Evolutionary conservation across 192 early-diverging fungal species (phyloP), one percentile per base, ranked within the genome.

Genomic region (Nowakowskiella sp.): DNA sequence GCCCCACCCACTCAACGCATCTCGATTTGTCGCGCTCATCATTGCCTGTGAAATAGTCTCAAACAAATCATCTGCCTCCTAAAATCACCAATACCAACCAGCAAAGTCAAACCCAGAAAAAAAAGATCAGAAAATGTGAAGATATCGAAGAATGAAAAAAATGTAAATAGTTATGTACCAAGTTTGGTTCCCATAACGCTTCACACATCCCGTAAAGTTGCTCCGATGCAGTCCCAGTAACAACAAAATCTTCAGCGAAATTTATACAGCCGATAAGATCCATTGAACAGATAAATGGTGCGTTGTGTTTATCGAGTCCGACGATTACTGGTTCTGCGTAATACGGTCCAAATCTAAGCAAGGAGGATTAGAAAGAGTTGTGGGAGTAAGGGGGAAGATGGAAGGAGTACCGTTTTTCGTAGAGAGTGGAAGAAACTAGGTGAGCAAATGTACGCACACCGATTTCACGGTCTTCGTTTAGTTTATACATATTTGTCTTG

Each of bases 171-270:
- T 24, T 1, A 57, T 70, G 58, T 68, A 87, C 92, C 56, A 99
- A 78, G 74, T 97, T 82, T 39, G 93, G 91, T 68, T 97, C 93
- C 93, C 93, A 99, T 47, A 99, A 77, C 21, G 82, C 77, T 70
- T 99, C 96, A 61, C 91, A 93, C 83, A 91, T 93, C 58, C 96
- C 96, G 55, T 87, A 97, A 55, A 99, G 74, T 53, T 88, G 87
- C 27, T 83, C 70, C 21, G 63, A 62, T 13, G 96, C 84, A 6
- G 92, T 95, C 60, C 96, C 96, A 46, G 77, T 76, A 16, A 97
- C 96, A 29, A 91, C 86, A 83, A 99, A 97, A 66, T 97, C 93
- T 44, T 87, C 82, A 16, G 94, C 82, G 64, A 80, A 86, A 65
- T 87, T 90, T 55, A 89, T 79, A 69, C 92, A 96, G 33, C 96